phyloP scores from a whole-genome alignment of 352 stramenopile genomes.

The Phytophthora kernoviae region DNA sequence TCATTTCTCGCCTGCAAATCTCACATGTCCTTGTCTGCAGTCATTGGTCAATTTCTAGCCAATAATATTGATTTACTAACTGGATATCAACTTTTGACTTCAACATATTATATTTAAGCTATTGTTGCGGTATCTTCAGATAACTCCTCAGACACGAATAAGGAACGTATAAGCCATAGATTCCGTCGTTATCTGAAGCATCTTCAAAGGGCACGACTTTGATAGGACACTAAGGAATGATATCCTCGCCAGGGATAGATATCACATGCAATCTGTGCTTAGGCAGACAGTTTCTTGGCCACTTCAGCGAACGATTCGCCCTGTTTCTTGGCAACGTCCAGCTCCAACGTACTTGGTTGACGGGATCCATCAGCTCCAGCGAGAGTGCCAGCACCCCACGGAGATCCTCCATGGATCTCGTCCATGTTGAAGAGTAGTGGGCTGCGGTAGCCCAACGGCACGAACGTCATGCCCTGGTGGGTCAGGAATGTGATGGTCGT shows the following conservation, averaged over 20 bases:
- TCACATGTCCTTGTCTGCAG: too few species aligned
- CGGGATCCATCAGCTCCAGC: conserved; percentile 82
- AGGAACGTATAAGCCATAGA: too few species aligned
- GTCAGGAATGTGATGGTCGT: conserved; percentile 86
- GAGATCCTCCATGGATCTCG: conserved; percentile 74
- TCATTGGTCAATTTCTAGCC: too few species aligned
- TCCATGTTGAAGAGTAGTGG: conserved; percentile 75
- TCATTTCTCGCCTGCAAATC: too few species aligned
- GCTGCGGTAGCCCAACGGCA: conserved; percentile 84
- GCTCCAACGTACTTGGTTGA: conserved; percentile 81
- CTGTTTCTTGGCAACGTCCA: conserved; percentile 77
- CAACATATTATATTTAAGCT: too few species aligned
- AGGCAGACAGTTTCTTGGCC: conserved; percentile 78
- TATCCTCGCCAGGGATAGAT: not conserved
- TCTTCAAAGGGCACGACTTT: conserved; percentile 6
- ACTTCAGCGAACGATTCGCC: conserved; percentile 84
- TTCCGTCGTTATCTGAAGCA: too few species aligned
- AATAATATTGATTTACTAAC: too few species aligned
- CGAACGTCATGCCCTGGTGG: conserved; percentile 91
- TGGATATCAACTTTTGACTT: too few species aligned
- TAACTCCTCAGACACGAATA: too few species aligned
- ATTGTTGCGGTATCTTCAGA: too few species aligned
- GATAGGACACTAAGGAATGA: not conserved
- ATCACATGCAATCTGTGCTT: not conserved
- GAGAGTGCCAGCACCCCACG: conserved; percentile 87